phyloP scores from a whole-genome alignment of 2,329 filamentous ascomycete species.

The Fusarium staphyleae region DNA sequence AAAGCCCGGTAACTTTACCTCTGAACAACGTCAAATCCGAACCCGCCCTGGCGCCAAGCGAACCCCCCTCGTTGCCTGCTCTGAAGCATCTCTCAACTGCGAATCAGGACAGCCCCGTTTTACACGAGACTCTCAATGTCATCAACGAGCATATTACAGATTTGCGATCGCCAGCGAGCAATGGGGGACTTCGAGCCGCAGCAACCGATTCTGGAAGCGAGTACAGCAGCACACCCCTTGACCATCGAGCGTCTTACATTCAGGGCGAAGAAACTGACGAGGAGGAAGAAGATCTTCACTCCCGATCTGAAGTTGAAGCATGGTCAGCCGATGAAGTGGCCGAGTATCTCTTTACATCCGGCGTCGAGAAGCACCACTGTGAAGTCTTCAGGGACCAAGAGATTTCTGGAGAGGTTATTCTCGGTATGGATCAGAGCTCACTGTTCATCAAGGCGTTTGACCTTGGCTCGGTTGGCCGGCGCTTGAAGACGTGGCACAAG shows the following conservation, averaged over 20 bases:
- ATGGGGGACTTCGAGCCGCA: slow-evolving; percentile 58
- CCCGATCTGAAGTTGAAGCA: slow-evolving; percentile 72
- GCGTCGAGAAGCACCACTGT: slow-evolving; percentile 89
- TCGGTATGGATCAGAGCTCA: slow-evolving; percentile 95
- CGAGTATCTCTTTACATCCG: slow-evolving; percentile 83
- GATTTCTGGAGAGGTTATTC: slow-evolving; percentile 89
- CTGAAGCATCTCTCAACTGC: slow-evolving; percentile 51
- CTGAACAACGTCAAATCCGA: slow-evolving; percentile 52
- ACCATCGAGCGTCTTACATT: slow-evolving; percentile 85
- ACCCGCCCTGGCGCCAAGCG: slow-evolving; percentile 35
- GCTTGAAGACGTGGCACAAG: slow-evolving; percentile 95
- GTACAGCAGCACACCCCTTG: slow-evolving; percentile 82
- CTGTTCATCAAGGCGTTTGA: slow-evolving; percentile 96
- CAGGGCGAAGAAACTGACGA: slow-evolving; percentile 95
- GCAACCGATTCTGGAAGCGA: slow-evolving; percentile 85
- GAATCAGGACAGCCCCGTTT: slow-evolving; percentile 71
- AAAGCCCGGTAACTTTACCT: slow-evolving; percentile 52
- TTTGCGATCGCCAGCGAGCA: slow-evolving; percentile 65
- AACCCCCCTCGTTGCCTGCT: slow-evolving; percentile 37
- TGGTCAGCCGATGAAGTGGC: slow-evolving; percentile 88
- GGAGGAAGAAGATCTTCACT: slow-evolving; percentile 80
- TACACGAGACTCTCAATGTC: slow-evolving; percentile 93
- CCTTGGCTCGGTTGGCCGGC: slow-evolving; percentile 85
- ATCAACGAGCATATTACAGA: slow-evolving; percentile 98
- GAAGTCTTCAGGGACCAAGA: slow-evolving; percentile 96